Evolutionary conservation across 2,329 filamentous ascomycete genomes (phyloP), one percentile per base, ranked within the genome.

Genomic region (Xenosphaeropsis pyriputrescens): DNA sequence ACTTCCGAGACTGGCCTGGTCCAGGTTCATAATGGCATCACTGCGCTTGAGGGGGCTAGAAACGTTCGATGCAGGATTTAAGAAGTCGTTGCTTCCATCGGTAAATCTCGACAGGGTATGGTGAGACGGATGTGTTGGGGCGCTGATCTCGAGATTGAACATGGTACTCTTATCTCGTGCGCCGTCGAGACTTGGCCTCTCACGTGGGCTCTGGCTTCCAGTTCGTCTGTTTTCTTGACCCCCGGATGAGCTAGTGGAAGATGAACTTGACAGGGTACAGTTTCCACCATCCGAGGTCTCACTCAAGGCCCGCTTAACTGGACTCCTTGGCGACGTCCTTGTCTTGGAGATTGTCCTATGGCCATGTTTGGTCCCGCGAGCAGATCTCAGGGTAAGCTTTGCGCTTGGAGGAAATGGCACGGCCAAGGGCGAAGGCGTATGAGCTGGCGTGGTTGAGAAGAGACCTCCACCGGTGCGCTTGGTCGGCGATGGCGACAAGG

Each of bases 21-120:
- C 88, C 35, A 93, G 63, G 51, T 85, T 85, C 82, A 93, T 89
- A 37, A 80, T 79, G 32, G 83, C 80, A 62, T 96, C 89, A 53
- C 81, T 89, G 49, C 91, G 78, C 68, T 96, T 95, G 48, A 96
- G 63, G 5, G 89, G 88, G 54, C 89, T 94, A 5, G 80, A 77
- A 43, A 76, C 75, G 15, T 71, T 64, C 14, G 72, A 64, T 35
- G 65, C 60, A 34, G 65, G 59, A 36, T 62, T 48, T 46, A 66
- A 62, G 29, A 34, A 35, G 36, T 56, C 52, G 26, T 46, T 54
- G 35, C 58, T 62, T 14, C 56, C 55, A 37, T 75, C 70, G 13
- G 65, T 47, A n/a, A 71, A 55, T 45, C 68, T 68, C 32, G 70
- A 57, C 22, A 70, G 57, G 12, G 62, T 58, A 42, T 64, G 60